Base-by-base conservation (phyloP, 148 eudicot genomes). In the Cornus florida region DNA sequence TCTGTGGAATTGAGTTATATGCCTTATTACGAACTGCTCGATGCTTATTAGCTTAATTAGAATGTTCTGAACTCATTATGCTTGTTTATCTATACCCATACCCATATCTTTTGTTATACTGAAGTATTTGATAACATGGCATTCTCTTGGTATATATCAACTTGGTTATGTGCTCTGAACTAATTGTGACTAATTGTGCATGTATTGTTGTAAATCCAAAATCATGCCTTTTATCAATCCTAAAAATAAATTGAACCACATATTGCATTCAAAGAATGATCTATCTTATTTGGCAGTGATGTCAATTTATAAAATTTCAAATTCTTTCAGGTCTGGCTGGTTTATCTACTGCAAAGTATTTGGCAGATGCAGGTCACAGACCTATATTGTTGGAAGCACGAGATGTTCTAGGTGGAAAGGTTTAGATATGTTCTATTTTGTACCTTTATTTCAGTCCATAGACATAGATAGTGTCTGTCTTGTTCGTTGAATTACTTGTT, bases 361-460 rank as follows among this genome's bases (percentile, higher is more conserved):
- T 97, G 83, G 99, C 97, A 73, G 98, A 97, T 88, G 98, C 99
- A 43, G 99, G 99, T 72, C 98, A 97, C 80, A 94, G 86, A 77
- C 99, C 98, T 41, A 88, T 97, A 82, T 89, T 97, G 83, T 69
- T 97, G 83, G 99, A 97, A 88, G 96, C 88, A 67, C 89, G 98
- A 81, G 93, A 94, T 88, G 97, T 97, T 83, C 85, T 97, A 53
- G 99, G 99, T 74, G 99, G 99, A 83, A 97, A 97, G 96, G 99
- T 97, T 71, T 81, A 78, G 43, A 73, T 31, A 75, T 75, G 67
- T 38, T 64, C 53, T 81, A 48, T 56, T 72, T 82, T 33, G 78
- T 24, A 13, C 56, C 72, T 60, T 67, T 65, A 23, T 70, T 39
- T 65, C 9, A 4, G 23, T 46, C 33, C 10, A 17, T 24, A 46